phyloP scores from a whole-genome alignment of 2,329 filamentous ascomycete species.

The Huntiella savannae region DNA sequence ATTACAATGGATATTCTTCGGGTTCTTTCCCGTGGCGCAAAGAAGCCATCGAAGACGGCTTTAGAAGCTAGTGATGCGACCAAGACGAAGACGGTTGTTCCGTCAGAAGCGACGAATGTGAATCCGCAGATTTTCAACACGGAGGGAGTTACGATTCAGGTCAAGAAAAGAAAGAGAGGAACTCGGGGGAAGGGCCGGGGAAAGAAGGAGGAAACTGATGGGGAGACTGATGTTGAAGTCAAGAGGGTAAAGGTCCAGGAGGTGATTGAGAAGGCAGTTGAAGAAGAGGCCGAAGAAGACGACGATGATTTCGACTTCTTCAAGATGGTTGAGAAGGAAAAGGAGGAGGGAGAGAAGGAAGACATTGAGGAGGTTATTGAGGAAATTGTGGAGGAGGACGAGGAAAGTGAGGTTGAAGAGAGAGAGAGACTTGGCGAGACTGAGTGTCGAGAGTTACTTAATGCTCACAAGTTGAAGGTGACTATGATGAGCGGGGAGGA shows the following conservation, averaged over 20 bases:
- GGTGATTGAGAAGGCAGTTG: conserved; percentile 22
- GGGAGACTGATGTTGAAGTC: conserved; percentile 17
- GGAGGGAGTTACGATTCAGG: conserved; percentile 15
- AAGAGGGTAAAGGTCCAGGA: conserved; percentile 18
- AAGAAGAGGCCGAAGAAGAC: conserved; percentile 10
- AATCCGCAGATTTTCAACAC: conserved; percentile 56
- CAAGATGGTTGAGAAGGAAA: conserved; percentile 8
- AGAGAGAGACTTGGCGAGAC: conserved; percentile 19
- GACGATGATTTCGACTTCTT: conserved; percentile 14
- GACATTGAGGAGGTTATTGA: conserved; percentile 34
- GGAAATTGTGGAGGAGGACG: conserved; percentile 54
- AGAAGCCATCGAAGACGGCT: conserved; percentile 26
- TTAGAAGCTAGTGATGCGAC: conserved; percentile 11
- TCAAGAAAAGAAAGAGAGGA: conserved; percentile 28
- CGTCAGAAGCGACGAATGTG: conserved; percentile 42
- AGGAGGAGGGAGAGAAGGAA: conserved; percentile 15
- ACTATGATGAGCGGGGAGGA: conserved; percentile 25
- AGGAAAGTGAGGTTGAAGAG: conserved; percentile 28
- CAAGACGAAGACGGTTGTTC: conserved; percentile 23
- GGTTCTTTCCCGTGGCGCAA: conserved; percentile 51
- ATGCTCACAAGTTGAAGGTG: conserved; percentile 21
- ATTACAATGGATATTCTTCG: conserved; percentile 51
- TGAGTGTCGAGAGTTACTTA: conserved; percentile 12
- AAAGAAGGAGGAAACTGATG: background rate
- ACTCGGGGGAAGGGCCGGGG: conserved; percentile 19